Evolutionary conservation across 768 basidiomycete species (phyloP), one percentile per base, ranked within the genome.

Genomic region (Coprinellus micaceus): DNA sequence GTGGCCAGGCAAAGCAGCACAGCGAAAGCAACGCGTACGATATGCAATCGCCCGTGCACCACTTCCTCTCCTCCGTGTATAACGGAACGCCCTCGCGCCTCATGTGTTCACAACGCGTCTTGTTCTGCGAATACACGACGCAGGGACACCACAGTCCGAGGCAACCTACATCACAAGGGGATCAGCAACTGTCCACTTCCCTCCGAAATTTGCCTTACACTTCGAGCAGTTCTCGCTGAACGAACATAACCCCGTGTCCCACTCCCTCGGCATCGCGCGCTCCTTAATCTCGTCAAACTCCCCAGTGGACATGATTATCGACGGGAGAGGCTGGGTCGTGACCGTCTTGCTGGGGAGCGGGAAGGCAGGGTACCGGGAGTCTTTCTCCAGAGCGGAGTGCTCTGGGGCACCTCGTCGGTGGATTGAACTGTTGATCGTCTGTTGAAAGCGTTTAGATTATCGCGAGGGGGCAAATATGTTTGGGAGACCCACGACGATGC

Each of bases 1-100:
- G 54, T 1, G 60, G 61, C 64, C 64, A 64, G 17, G 61, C 61
- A 36, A 63, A 60, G 10, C 64, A 64, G 43, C 62, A 56, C 15
- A 56, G 49, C 22, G 58, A 58, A 37, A 64, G 49, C 17, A 56
- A 58, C 4, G 61, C 61, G 52, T 64, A 61, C 13, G 56, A 24
- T 4, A 36, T 51, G 37, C 64, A 62, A 28, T 63, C 58, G 5
- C 21, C 43, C 52, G 19, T n/a, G 56, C 56, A 4, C 55, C 53
- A 41, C 45, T 28, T 22, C 29, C 15, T 7, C 10, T 21, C 40
- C 6, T 43, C 40, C 15, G 40, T 5, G 40, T 15, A 43, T 43
- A 43, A 13, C 33, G 33, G 33, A 13, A 33, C 37, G 5, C 57
- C 54, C 22, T 57, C 33, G 55, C 2, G 49, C 49, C 13, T 26